Evolutionary conservation across 768 basidiomycete genomes (phyloP), one percentile per base, ranked within the genome.

Genomic region (Suillus fuscotomentosus): DNA sequence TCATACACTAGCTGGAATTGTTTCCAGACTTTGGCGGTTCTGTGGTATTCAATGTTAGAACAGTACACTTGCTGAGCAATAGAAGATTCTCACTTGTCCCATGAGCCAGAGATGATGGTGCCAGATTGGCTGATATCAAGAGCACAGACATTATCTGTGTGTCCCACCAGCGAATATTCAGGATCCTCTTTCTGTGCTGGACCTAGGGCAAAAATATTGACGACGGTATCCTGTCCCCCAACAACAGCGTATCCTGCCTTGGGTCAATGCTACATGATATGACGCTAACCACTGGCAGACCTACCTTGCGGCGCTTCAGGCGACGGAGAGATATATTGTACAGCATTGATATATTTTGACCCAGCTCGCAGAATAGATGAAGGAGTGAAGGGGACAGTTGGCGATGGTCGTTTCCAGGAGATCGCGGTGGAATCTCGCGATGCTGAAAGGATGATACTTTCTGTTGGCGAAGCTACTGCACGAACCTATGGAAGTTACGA

Each of bases 1-100:
- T 91, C 90, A 69, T 91, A 86, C 9, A 81, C 81, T 61, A 88
- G 76, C 64, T 85, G 75, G 75, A 92, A 95, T 70, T 91, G 82
- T 75, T 87, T 88, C 95, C 95, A 98, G 2, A 99, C 90, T 77
- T 94, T 94, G 42, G 95, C 97, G 2, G 97, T 94, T 73, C 96
- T 98, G 71, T 38, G 64, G 60, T 47, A 47, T 45, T 63, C 6
- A 11, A 59, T 20, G 17, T 59, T 20, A 59, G 39, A 7, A 39
- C 4, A 39, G 9, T 42, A 59, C 15, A 6, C 41, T 20, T 27
- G 41, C 60, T 22, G 53, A 48, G 13, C 20, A 64, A 53, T 11
- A 43, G 60, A 54, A 54, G 48, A 60, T 17, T 13, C 86, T 76
- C 70, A 97, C 97, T 85, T 91, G 79, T 99, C 97, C 97, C 97